Base-by-base conservation (phyloP, 2,329 filamentous ascomycete species). In the Xylaria sp. region DNA sequence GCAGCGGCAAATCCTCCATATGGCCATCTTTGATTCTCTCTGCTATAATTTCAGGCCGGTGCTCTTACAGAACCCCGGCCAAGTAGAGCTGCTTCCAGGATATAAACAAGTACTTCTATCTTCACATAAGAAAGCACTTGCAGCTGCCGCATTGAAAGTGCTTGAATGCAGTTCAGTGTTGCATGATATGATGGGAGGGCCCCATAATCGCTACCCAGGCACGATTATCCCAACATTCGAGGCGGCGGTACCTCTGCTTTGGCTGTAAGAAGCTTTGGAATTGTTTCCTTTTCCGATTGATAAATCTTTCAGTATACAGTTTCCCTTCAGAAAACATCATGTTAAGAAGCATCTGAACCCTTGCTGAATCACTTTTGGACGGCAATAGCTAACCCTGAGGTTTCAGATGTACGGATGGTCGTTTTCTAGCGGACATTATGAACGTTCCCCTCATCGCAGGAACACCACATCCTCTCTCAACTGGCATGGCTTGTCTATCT, bases 201-300 rank as follows among this genome's bases (percentile, higher is more conserved):
- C 31, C 0, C 48, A 72, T 26, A 70, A 65, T 1, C 68, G 71
- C 7, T 67, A 65, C 13, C 5, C 26, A 2, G 46, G 20, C 4
- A 54, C 73, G 17, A 65, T 74, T 3, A 63, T 69, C 20, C n/a
- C 48, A 7, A 71, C 67, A 4, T 74, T 73, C 13, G 70, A 74
- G 31, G 68, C 72, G 0, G 57, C 63, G 2, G 65, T 72, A 1
- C 49, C 64, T 17, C 60, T 74, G 1, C 40, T 63, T 20, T 46
- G 42, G 49, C n/a, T 46, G 42, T 46, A 46, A 46, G 42, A 3
- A 46, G 7, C 0, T 11, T 11, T 4, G n/a, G 42, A 9, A 3
- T 20, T n/a, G 3, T 20, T 44, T 9, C 9, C n/a, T 44, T 9
- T 3, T 20, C 9, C 20, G 15, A 5, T 20, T 20, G 42, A n/a